Evolutionary conservation across 805 yeast species (phyloP), one percentile per base, ranked within the genome.

Genomic region (Zygoascus flipseniorum): DNA sequence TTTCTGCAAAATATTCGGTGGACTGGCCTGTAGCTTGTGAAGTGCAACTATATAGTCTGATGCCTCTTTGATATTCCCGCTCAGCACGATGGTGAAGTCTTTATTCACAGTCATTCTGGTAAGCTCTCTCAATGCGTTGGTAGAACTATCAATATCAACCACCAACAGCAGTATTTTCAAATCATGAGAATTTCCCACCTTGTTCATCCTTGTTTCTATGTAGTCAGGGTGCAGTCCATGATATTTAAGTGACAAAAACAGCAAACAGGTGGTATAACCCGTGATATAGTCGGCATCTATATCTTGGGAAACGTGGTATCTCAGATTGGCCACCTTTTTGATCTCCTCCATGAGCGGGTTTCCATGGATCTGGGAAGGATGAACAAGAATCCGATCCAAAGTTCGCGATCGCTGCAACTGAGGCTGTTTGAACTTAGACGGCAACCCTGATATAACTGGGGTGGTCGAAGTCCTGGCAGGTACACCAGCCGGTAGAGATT

Each of bases 221-320:
- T 73, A 72, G 54, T 72, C 76, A 2, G 76, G 76, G 46, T 68
- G 72, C 31, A 73, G 58, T 13, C 65, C 54, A 55, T 69, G 69
- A 51, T 69, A 69, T 42, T 65, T 54, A 50, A 69, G 54, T 35
- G 65, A 64, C 52, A 72, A 61, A 52, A 65, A 73, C 39, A 72
- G 62, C 19, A 64, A 71, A 41, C 74, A 69, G 32, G 65, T 60
- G 2, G 62, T 58, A 19, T 61, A 61, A 8, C 71, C 69, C 8
- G 71, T 59, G 2, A 68, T 60, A 49, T 63, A 72, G 54, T 72
- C 76, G 5, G 75, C 66, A 39, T 57, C 62, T 48, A 73, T 66
- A 20, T 59, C 61, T 3, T 52, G 55, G 23, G 52, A 49, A 35
- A 48, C 58, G 37, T 52, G 56, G 48, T 49, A 56, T 14, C 61